Conservation (phyloP, 148 eudicot genomes). For the Rhododendron ferrugineum region DNA sequence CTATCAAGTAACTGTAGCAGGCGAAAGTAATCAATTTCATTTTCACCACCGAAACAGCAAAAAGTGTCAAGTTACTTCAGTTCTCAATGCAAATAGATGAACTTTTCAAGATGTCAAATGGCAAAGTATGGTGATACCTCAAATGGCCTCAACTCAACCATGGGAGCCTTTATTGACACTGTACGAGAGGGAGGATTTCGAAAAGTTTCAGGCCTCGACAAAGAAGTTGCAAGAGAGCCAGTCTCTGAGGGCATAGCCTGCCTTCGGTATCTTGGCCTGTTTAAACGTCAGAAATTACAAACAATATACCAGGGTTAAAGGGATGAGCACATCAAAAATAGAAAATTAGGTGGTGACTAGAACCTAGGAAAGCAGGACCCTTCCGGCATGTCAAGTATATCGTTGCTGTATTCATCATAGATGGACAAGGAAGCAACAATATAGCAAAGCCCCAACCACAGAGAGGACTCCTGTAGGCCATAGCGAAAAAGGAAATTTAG, state of each 20-base stretch:
- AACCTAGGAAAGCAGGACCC: slow-evolving; percentile 95
- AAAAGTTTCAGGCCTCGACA: slow-evolving; percentile 50
- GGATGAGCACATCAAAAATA: neutral
- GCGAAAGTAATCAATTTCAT: slow-evolving; percentile 1
- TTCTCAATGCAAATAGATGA: neutral
- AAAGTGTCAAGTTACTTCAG: neutral
- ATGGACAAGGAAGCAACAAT: slow-evolving; percentile 68
- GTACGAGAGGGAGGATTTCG: slow-evolving; percentile 44
- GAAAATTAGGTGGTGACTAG: neutral
- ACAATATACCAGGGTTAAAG: neutral
- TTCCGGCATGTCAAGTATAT: slow-evolving; percentile 82
- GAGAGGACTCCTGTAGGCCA: slow-evolving; percentile 72
- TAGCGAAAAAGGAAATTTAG: neutral
- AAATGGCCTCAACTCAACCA: slow-evolving; percentile 69
- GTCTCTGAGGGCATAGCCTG: slow-evolving; percentile 24
- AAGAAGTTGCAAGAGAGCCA: slow-evolving; percentile 37
- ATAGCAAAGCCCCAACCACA: slow-evolving; percentile 73
- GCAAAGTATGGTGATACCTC: slow-evolving; percentile 45
- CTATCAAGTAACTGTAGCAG: slow-evolving; percentile 53
- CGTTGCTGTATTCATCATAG: slow-evolving; percentile 92
- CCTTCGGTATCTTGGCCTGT: slow-evolving; percentile 71
- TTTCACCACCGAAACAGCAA: neutral
- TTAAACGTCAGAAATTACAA: neutral
- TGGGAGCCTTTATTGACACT: slow-evolving; percentile 38
- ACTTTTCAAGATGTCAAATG: neutral